Evolutionary conservation across 2,329 filamentous ascomycete species (phyloP).

Genomic region (Aspergillus awamori): DNA sequence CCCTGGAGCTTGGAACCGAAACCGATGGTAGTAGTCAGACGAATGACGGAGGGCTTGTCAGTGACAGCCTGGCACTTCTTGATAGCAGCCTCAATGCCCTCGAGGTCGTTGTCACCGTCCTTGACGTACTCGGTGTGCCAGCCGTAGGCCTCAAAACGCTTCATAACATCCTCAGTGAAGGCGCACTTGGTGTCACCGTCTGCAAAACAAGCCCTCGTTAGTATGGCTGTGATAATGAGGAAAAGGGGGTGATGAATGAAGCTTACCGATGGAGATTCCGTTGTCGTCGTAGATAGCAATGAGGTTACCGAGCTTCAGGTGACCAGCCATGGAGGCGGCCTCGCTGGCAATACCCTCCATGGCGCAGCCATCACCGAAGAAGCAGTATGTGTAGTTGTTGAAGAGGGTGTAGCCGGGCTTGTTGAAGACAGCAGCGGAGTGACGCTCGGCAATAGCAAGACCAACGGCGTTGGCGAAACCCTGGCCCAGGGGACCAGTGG

Average conservation of each 20-base stretch:
- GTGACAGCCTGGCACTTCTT: slow-evolving; percentile 81
- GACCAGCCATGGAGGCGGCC: slow-evolving; percentile 88
- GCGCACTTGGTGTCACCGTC: slow-evolving; percentile 95
- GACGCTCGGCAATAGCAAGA: slow-evolving; percentile 93
- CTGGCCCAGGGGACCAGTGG: slow-evolving; percentile 95
- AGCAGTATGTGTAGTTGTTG: slow-evolving; percentile 95
- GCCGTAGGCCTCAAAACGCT: slow-evolving; percentile 95
- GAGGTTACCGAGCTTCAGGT: slow-evolving; percentile 96
- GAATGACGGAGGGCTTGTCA: slow-evolving; percentile 96
- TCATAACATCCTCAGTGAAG: slow-evolving; percentile 94
- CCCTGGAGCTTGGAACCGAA: slow-evolving; percentile 92
- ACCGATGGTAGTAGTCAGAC: slow-evolving; percentile 95
- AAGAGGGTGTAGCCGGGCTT: slow-evolving; percentile 88
- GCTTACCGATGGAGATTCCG: slow-evolving; percentile 80
- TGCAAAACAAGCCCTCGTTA: slow-evolving; percentile 29
- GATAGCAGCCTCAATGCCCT: slow-evolving; percentile 85
- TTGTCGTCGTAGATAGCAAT: slow-evolving; percentile 98
- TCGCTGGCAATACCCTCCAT: slow-evolving; percentile 98
- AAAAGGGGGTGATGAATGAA: background rate
- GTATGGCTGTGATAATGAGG: background rate
- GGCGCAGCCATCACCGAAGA: slow-evolving; percentile 97
- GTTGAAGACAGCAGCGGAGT: slow-evolving; percentile 91
- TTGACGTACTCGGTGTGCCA: slow-evolving; percentile 87
- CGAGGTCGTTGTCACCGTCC: slow-evolving; percentile 87
- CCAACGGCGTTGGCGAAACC: slow-evolving; percentile 97